Conservation (phyloP, 2,329 filamentous ascomycete species). For the Aspergillus texensis region DNA sequence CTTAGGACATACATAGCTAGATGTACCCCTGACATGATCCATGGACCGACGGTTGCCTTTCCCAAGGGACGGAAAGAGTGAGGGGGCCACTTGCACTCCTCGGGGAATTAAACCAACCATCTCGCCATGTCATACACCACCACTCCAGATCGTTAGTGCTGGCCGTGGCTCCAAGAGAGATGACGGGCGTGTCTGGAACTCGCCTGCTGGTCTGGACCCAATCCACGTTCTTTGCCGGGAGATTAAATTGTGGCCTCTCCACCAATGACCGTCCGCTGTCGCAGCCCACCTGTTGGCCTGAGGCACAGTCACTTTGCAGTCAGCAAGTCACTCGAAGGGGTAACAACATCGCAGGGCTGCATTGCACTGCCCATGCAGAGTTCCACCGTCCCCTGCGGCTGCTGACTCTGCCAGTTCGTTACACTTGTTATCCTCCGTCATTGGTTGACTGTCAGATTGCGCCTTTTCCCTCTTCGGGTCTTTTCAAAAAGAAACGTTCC, state of each 20-base stretch:
- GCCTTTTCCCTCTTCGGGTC: neutral
- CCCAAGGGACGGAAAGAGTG: neutral
- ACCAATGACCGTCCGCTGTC: slow-evolving; percentile 15
- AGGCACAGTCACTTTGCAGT: slow-evolving; percentile 11
- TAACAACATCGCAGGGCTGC: neutral
- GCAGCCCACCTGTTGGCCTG: slow-evolving; percentile 8
- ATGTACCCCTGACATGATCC: slow-evolving; percentile 9
- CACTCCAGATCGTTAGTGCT: neutral
- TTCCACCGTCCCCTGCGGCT: neutral
- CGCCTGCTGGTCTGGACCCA: slow-evolving; percentile 18
- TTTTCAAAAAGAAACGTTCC: neutral
- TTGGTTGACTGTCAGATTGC: neutral
- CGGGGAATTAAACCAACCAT: neutral
- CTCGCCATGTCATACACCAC: neutral
- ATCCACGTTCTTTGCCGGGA: slow-evolving; percentile 22
- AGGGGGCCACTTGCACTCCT: neutral
- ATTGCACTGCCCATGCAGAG: neutral
- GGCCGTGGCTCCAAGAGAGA: neutral
- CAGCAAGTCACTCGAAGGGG: neutral
- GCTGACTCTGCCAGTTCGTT: neutral
- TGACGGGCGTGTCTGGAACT: slow-evolving; percentile 3
- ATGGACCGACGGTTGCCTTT: neutral
- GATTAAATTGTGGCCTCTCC: slow-evolving; percentile 15
- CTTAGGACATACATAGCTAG: no score
- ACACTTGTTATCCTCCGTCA: neutral